Conservation (phyloP, 2,329 filamentous ascomycete species). For the Rutstroemia sp. region DNA sequence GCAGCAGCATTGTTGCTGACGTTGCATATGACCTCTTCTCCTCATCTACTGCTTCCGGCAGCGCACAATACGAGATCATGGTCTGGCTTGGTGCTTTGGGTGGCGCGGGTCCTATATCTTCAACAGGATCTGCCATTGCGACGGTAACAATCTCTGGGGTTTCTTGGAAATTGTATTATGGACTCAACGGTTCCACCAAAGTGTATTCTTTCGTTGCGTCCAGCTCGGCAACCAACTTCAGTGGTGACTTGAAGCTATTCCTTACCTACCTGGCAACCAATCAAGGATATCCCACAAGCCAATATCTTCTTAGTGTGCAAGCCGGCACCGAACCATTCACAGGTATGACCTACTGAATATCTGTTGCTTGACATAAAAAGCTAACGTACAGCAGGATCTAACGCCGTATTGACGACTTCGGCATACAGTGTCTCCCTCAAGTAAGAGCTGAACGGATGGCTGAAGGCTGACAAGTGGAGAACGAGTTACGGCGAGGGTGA, state of each 20-base stretch:
- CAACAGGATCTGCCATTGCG: conserved; percentile 44
- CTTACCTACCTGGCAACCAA: conserved; percentile 44
- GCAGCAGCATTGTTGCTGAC: conserved; percentile 43
- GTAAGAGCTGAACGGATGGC: neutral
- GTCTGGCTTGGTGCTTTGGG: conserved; percentile 53
- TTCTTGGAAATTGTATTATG: conserved; percentile 52
- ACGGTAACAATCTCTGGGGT: conserved; percentile 45
- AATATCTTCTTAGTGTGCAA: conserved; percentile 46
- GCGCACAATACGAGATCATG: conserved; percentile 57
- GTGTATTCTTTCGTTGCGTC: conserved; percentile 53
- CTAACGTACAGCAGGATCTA: conserved; percentile 30
- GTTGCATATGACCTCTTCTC: conserved; percentile 59
- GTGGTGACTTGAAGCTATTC: conserved; percentile 50
- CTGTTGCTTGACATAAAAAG: no score
- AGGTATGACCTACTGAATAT: conserved; percentile 28
- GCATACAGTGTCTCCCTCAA: conserved; percentile 25
- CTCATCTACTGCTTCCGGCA: conserved; percentile 36
- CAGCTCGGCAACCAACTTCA: conserved; percentile 43
- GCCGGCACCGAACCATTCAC: conserved; percentile 49
- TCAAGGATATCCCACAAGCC: conserved; percentile 39
- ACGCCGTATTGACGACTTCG: conserved; percentile 37
- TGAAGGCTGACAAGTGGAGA: neutral
- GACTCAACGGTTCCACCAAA: conserved; percentile 50
- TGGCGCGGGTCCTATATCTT: conserved; percentile 49
- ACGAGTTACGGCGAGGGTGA: neutral